Base-by-base conservation (phyloP, 371 early-diverging fungal species). In the Dinochytrium kinnereticum region DNA sequence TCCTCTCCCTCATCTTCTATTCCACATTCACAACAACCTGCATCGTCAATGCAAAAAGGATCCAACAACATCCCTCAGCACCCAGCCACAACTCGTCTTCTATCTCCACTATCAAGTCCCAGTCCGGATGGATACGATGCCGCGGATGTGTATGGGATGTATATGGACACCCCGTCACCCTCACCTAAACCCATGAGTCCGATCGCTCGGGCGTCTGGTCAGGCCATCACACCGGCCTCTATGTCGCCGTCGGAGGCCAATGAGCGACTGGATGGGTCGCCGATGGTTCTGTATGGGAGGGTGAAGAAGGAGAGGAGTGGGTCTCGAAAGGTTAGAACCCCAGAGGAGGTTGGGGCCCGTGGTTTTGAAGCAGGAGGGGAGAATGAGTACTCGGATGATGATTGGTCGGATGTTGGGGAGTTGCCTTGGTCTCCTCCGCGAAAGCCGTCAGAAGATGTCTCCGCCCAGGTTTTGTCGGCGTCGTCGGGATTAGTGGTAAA, bases 131-230 rank as follows among this genome's bases (percentile, higher is more conserved):
- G 66, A 2, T 38, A 40, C 44, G 38, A 66, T 37, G 40, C 38
- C 44, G 36, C 64, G 24, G 66, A 66, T 26, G 66, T 66, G 10
- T 66, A 66, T 44, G 66, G 66, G 24, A 66, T 66, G 66, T 66
- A 66, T 30, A 66, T 66, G 66, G 49, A 44, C 66, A 44, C 38
- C 2, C 44, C 44, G 17, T 66, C 66, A 30, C 61, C 61, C 34
- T 61, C 61, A 17, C 61, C 61, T 10, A 34, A 33, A 30, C 61
- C 7, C 13, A 13, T 2, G 61, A 61, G 61, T 37, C 61, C 61
- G 2, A 26, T 17, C 24, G n/a, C n/a, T n/a, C n/a, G n/a, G n/a
- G n/a, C n/a, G n/a, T n/a, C n/a, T n/a, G n/a, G n/a, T n/a, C n/a
- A n/a, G n/a, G n/a, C n/a, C n/a, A n/a, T n/a, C n/a, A n/a, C n/a